A percentile compares a stretch with the other conserved stretches of the same genome.
Evolutionary conservation across 2,329 filamentous ascomycete genomes (phyloP).

Genomic region (Endothia cerciana): DNA sequence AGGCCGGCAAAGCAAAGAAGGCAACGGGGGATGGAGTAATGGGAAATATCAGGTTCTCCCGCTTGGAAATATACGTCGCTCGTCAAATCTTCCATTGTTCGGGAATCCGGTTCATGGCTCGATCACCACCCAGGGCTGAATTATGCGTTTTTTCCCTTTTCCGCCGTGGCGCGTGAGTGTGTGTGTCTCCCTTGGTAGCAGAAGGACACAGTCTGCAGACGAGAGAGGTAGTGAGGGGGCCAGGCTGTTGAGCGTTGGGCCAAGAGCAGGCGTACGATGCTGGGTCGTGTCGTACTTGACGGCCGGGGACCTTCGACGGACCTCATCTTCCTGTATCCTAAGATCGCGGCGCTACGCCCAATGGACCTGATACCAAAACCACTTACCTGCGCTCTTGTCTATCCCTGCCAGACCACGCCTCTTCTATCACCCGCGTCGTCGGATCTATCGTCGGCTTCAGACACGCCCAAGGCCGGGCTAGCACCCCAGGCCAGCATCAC

Average conservation of each 20-base stretch:
- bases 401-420: too few relatives aligned
- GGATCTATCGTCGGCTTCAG: not conserved
- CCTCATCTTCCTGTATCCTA: not conserved
- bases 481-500: not conserved
- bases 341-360: not conserved
- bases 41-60: constrained; percentile 14
- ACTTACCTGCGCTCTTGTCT: not conserved
- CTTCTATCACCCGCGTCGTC: not conserved
- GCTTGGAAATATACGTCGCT: constrained; percentile 13
- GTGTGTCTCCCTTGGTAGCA: not conserved
- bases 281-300: not conserved
- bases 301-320: not conserved
- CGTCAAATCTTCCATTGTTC: constrained; percentile 10
- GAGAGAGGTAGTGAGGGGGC: too few relatives aligned
- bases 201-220: not conserved
- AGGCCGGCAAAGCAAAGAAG: not conserved
- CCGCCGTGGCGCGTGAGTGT: not conserved
- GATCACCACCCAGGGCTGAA: constrained; percentile 12
- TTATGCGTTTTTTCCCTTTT: not conserved
- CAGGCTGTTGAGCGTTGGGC: not conserved
- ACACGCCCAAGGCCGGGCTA: not conserved
- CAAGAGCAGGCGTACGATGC: not conserved
- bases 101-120: constrained; percentile 1
- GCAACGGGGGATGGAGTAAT: constrained; percentile 3
- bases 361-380: not conserved